Percentiles rank a stretch among this genome's conserved stretches.
These are phyloP conservation scores for Mycena maculata DNA, from an alignment of 768 basidiomycete genomes.

Conservation along the genomic window DNA sequence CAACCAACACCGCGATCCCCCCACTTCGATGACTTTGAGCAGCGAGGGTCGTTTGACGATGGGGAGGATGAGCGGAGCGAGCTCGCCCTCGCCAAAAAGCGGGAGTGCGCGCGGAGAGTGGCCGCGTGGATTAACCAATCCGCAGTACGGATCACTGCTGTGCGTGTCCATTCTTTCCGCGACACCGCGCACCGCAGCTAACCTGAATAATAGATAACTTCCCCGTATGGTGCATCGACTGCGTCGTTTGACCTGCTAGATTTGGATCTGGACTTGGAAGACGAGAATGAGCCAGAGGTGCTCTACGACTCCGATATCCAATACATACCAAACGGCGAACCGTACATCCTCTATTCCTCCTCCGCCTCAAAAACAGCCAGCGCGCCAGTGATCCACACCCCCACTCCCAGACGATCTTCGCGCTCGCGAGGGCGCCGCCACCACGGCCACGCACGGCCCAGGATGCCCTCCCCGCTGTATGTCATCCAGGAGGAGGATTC, in stretches of 20 bases:
- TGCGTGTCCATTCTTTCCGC: constrained; percentile 19
- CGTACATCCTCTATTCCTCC: constrained; percentile 24
- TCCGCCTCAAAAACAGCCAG: constrained; percentile 14
- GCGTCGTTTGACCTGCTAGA: constrained; percentile 29
- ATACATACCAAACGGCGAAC: constrained; percentile 11
- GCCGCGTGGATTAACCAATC: constrained; percentile 35
- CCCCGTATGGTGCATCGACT: constrained; percentile 22
- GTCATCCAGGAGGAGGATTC: constrained; percentile 35
- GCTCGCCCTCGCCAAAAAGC: constrained; percentile 26
- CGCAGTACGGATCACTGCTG: constrained; percentile 31
- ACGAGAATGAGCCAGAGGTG: constrained; percentile 4
- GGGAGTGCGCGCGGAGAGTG: constrained; percentile 30
- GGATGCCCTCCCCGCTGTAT: constrained; percentile 33
- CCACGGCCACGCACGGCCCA: constrained; percentile 9
- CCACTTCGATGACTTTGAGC: constrained; percentile 17
- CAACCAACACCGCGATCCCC: constrained; percentile 22
- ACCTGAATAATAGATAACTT: constrained; percentile 16
- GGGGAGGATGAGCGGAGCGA: constrained; percentile 20
- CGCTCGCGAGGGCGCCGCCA: constrained; percentile 29
- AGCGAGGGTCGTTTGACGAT: constrained; percentile 18
- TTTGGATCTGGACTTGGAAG: constrained; percentile 28
- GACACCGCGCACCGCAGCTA: constrained; percentile 6
- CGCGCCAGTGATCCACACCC: constrained; percentile 29
- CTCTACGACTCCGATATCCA: constrained; percentile 16
- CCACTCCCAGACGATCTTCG: constrained; percentile 26